phyloP scores from a whole-genome alignment of 2,329 filamentous ascomycete genomes.

The Nothophaeocryptopus gaeumannii region DNA sequence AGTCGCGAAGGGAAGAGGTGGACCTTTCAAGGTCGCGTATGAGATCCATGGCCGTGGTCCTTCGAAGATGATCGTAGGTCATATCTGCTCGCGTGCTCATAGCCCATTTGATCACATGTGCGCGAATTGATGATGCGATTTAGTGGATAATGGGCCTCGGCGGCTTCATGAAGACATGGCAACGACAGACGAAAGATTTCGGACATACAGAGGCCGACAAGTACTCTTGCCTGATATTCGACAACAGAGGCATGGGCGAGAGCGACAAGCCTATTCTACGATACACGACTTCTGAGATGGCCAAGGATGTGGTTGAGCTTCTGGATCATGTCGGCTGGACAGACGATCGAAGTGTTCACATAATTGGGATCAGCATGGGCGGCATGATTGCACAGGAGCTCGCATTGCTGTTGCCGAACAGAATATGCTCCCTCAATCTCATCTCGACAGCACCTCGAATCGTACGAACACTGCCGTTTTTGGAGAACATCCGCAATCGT shows the following conservation, averaged over 20 bases:
- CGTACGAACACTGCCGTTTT: conserved; percentile 49
- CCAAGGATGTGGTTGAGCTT: conserved; percentile 70
- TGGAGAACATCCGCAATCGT: conserved; percentile 62
- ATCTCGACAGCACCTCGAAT: conserved; percentile 50
- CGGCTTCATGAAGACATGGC: conserved; percentile 58
- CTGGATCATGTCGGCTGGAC: conserved; percentile 68
- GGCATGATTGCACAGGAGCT: conserved; percentile 92
- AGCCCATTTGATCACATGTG: conserved; percentile 4
- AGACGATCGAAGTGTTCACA: conserved; percentile 57
- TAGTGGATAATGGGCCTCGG: conserved; percentile 82
- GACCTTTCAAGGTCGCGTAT: conserved; percentile 73
- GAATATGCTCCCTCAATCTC: conserved; percentile 50
- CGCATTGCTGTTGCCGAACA: conserved; percentile 45
- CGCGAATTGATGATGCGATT: conserved; percentile 5
- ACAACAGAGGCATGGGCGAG: conserved; percentile 81
- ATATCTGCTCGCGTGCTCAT: conserved; percentile 11
- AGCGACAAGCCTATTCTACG: conserved; percentile 73
- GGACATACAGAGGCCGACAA: conserved; percentile 65
- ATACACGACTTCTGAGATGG: conserved; percentile 84
- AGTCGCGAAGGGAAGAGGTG: conserved; percentile 69
- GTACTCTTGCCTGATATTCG: conserved; percentile 73
- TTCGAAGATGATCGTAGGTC: conserved; percentile 68
- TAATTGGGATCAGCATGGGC: conserved; percentile 79
- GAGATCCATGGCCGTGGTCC: conserved; percentile 76
- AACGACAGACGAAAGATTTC: conserved; percentile 79